Evolutionary conservation across 108 stramenopile genomes (phyloP), one percentile per base, ranked within the genome.

Genomic region (Tribonema minus): DNA sequence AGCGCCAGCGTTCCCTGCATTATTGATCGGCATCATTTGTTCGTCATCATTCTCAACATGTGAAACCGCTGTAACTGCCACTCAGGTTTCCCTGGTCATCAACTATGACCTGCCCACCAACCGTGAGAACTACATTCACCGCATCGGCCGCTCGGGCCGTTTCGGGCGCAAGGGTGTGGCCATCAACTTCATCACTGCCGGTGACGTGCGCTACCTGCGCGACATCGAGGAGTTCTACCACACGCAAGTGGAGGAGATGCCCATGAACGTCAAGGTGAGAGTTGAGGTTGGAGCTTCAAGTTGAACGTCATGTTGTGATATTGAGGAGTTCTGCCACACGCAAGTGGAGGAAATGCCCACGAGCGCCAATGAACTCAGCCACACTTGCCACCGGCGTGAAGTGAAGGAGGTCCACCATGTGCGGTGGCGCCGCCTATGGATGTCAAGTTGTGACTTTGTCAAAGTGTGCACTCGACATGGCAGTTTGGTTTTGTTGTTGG

Each of bases 81-180:
- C 64, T 67, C 76, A 77, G 88, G 98, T 99, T 38, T 96, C 95
- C 12, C 87, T 99, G 68, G 98, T 99, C 66, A 98, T 99, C 89
- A 97, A 97, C 95, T 99, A 96, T 85, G 98, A 99, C 81, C 89
- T 99, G 39, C 98, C 98, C 40, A 96, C 97, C 59, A 99, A 99
- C 90, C 92, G 98, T 82, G 98, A 99, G 90, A 95, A 96, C 88
- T 99, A 98, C 93, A 98, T 98, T 80, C 98, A 99, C 86, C 93
- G 98, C 89, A 99, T 99, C 84, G 98, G 98, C 77, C 95, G 98
- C 77, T 93, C 92, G 58, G 98, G 98, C 79, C 95, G 98, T 83
- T 98, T 98, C 83, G 98, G 98, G 76, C 92, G 98, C 86, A 99
- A 98, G 94, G 98, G 98, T 86, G 96, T 98, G 38, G 96, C 96